Evolutionary conservation across 2,329 filamentous ascomycete genomes (phyloP).

Genomic region (Lachnellula cervina): DNA sequence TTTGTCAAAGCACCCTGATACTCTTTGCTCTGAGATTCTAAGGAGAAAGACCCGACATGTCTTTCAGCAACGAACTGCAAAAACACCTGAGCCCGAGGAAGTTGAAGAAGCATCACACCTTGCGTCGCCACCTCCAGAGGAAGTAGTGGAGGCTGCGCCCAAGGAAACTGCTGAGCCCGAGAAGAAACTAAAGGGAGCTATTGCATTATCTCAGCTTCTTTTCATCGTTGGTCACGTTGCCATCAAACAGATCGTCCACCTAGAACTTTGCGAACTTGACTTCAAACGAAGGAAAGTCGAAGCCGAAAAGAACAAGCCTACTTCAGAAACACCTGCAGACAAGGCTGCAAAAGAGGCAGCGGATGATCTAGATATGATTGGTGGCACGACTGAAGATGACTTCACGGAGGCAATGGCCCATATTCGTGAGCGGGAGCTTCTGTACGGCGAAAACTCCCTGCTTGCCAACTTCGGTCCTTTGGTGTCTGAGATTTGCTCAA

Average conservation of each 20-base stretch:
- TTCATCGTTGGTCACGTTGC: constrained; percentile 96
- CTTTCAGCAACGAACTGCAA: constrained; percentile 44
- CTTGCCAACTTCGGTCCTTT: constrained; percentile 88
- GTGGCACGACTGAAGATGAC: constrained; percentile 91
- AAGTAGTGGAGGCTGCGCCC: constrained; percentile 22
- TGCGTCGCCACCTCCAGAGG: constrained; percentile 17
- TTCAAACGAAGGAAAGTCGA: constrained; percentile 96
- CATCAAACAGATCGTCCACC: constrained; percentile 97
- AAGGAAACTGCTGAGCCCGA: constrained; percentile 17
- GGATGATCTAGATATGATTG: constrained; percentile 93
- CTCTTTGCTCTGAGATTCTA: constrained; percentile 85
- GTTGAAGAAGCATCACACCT: constrained; percentile 29
- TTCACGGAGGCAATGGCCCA: constrained; percentile 83
- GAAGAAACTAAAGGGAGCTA: constrained; percentile 60
- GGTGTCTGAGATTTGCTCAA: constrained; percentile 88
- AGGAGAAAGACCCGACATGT: constrained; percentile 80
- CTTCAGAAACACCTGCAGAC: constrained; percentile 40
- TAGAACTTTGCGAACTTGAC: constrained; percentile 94
- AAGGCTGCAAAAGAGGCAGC: constrained; percentile 61
- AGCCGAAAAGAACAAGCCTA: constrained; percentile 63
- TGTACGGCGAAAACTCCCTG: constrained; percentile 78
- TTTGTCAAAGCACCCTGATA: constrained; percentile 89
- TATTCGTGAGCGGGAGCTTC: constrained; percentile 76
- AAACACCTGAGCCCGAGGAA: constrained; percentile 33
- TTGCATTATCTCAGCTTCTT: constrained; percentile 80